Evolutionary conservation across 2,329 filamentous ascomycete species (phyloP).

Genomic region (Trichoderma cornu-damae): DNA sequence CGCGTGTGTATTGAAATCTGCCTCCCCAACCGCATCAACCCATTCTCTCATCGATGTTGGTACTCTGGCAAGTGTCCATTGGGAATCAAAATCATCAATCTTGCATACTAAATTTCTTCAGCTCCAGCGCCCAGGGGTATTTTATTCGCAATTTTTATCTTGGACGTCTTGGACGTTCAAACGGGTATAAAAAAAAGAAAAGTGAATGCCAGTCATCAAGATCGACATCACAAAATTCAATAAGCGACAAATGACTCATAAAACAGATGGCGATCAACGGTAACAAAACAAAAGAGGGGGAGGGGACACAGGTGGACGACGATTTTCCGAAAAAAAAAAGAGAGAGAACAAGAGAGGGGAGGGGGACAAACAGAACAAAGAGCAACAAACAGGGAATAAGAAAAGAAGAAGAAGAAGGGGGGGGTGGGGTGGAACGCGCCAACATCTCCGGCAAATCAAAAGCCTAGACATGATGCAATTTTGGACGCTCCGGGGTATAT

Average conservation of each 20-base stretch:
- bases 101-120: constrained; percentile 26
- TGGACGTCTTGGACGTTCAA: constrained; percentile 29
- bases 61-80: background rate
- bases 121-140: constrained; percentile 32
- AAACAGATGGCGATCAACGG: constrained; percentile 15
- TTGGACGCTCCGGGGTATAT: constrained; percentile 61
- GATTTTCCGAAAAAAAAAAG: constrained; percentile 24
- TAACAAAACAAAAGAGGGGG: constrained; percentile 18
- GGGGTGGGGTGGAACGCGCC: constrained; percentile 19
- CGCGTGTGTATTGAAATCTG: background rate
- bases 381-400: background rate
- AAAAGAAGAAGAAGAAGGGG: no score
- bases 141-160: constrained; percentile 28
- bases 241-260: constrained; percentile 22
- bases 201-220: constrained; percentile 34
- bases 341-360: constrained; percentile 9
- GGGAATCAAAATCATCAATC: constrained; percentile 22
- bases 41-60: background rate
- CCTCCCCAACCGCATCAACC: background rate
- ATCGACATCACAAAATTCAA: constrained; percentile 26
- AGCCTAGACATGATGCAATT: constrained; percentile 36
- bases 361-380: background rate
- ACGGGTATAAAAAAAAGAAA: constrained; percentile 35
- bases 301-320: no score
- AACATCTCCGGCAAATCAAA: constrained; percentile 26